Evolutionary conservation across 805 yeast species (phyloP), one percentile per base, ranked within the genome.

Genomic region (Diddensiella transvaalensis): DNA sequence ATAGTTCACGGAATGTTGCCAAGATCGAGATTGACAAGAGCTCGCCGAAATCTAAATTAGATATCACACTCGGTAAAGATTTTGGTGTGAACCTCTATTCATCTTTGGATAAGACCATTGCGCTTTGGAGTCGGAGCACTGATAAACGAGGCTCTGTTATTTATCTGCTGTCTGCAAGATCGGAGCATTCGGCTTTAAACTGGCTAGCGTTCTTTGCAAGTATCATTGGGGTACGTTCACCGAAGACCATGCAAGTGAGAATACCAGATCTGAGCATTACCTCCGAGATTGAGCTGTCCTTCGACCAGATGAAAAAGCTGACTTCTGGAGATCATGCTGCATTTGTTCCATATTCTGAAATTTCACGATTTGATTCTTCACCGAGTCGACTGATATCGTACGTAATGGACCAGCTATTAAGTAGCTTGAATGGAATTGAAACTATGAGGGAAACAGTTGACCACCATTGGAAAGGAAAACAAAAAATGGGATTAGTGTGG

Each of bases 81-180:
- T 71, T 71, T 36, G 50, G 62, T 0, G 78, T 84, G 1, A 71
- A 67, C 21, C 71, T 87, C 36, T 86, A 82, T 59, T 86, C 83
- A 40, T 63, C 76, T 0, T 63, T 83, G 29, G 97, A 90, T 59
- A 83, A 86, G 58, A 76, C 93, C 0, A 70, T 90, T 10, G 76
- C 79, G 11, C 60, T 87, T 3, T 71, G 73, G 72, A 37, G 46
- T 6, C 35, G 44, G 15, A 54, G 53, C 2, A 43, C 57, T 46
- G 42, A 58, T 47, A 49, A 47, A 38, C 26, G 50, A 21, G 60
- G 63, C 4, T 46, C 60, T 3, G 57, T 54, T 30, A 67, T 80
- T 3, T 84, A 78, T 61, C 74, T 86, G 22, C 56, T 88, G 39
- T 74, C 79, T 46, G 72, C 83, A 21, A 75, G 75, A 40, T 75